phyloP scores from a whole-genome alignment of 2,329 filamentous ascomycete genomes.

The Epichloe aotearoae region DNA sequence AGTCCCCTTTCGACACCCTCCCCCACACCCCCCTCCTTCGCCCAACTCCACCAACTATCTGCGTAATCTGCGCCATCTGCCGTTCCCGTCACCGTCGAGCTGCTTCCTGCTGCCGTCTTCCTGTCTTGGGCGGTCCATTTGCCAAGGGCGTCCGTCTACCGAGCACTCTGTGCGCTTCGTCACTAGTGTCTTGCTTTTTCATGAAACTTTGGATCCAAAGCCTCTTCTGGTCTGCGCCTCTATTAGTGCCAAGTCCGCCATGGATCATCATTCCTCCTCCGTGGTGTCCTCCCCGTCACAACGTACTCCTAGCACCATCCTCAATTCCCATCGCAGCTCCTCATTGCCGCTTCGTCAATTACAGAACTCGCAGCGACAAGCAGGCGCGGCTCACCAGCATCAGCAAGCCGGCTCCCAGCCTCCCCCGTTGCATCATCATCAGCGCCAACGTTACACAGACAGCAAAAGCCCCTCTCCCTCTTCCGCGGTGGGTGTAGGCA shows the following conservation, averaged over 20 bases:
- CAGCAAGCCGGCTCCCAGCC: constrained; percentile 4
- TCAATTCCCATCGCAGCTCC: constrained; percentile 4
- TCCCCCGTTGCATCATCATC: constrained; percentile 10
- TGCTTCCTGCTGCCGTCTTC: neutral
- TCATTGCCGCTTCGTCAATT: constrained; percentile 1
- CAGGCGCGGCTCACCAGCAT: constrained; percentile 6
- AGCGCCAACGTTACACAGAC: constrained; percentile 8
- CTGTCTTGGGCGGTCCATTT: neutral
- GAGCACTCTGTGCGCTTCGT: neutral
- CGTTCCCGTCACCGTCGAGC: constrained; percentile 1
- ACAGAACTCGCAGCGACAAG: constrained; percentile 7
- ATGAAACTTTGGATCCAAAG: neutral
- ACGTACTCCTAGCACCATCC: constrained; percentile 9
- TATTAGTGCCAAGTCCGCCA: constrained; percentile 16
- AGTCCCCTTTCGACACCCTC: neutral
- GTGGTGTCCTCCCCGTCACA: constrained; percentile 8
- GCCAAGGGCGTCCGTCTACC: neutral
- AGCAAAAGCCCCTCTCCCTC: neutral
- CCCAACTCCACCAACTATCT: neutral
- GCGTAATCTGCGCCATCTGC: constrained; percentile 1
- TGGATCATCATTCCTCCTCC: constrained; percentile 15
- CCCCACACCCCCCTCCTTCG: neutral
- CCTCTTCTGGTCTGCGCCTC: neutral
- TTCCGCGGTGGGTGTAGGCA: constrained; percentile 21
- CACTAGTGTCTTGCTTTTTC: neutral